Evolutionary conservation across 805 yeast genomes (phyloP), one percentile per base, ranked within the genome.

Genomic region (Saccharomyces cerevisiae): DNA sequence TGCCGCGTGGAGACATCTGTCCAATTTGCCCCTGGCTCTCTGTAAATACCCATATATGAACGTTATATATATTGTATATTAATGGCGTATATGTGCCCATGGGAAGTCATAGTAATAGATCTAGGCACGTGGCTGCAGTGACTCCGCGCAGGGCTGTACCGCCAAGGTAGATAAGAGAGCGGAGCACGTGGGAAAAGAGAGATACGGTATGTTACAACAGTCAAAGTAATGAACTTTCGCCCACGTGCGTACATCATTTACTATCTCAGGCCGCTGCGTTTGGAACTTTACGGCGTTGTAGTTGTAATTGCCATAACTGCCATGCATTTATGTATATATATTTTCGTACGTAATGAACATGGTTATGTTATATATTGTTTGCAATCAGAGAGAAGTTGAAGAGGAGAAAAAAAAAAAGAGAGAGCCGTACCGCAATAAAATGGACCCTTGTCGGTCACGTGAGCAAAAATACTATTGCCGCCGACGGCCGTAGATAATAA

Each of bases 11-110:
- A 13, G 13, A 29, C 10, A 29, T 9, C 31, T 3, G 1, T 29
- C 10, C 13, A 29, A 9, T 29, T 11, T 2, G 8, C 13, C 10
- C 31, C 13, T 11, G 13, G 4, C 31, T 9, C 31, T 11, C 3
- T 6, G 31, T 17, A 21, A 10, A 17, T 21, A n/a, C 17, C 8
- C 17, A 36, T 6, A 36, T 36, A 17, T 17, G 4, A 8, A 10
- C 17, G 17, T 32, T 36, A 36, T 36, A 21, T 36, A 36, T 36
- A 2, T 8, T n/a, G 17, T 17, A 17, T 21, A 10, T 6, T 6
- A 8, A 4, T 70, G 66, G 56, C 61, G 73, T 76, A 28, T 56
- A 55, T 49, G 60, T 63, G 48, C 65, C 70, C 53, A 17, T n/a
- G 17, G 17, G 24, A 17, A 17, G 13, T 36, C 24, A 36, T 17